Base-by-base conservation (phyloP, 148 eudicot species). In the Rhododendron henanense region DNA sequence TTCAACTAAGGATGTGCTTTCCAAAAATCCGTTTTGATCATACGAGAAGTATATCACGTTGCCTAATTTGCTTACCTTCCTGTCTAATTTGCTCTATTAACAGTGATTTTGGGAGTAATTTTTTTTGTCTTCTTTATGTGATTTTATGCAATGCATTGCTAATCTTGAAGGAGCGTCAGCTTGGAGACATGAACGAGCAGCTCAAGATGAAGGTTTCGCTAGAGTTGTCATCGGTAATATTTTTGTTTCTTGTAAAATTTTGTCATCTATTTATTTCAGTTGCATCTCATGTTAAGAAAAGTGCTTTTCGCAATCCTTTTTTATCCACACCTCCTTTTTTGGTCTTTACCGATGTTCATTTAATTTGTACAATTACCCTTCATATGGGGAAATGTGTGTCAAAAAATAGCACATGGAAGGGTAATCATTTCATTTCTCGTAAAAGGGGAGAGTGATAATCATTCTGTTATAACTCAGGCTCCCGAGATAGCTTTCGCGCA, bases 171-270 rank as follows among this genome's bases (percentile, higher is more conserved):
- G 99, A 95, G 88, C 95, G 99, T 81, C 95, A 94, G 33, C 97
- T 94, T 28, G 98, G 99, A 77, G 98, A 96, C 90, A 84, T 96
- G 79, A 96, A 94, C 92, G 92, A 95, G 92, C 96, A 94, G 80
- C 92, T 96, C 82, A 96, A 95, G 93, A 87, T 92, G 65, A 95
- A 92, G 94, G 98, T 96, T 89, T 90, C 91, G 33, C 88, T 88
- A 16, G 94, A 92, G 78, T 63, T 91, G 85, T 87, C 90, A 82
- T 50, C 90, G 84, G 93, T 90, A 90, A 35, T 33, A n/a, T 45
- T 31, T 83, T 18, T 18, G 35, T 31, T 71, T 33, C 39, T 69
- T 11, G 37, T 11, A 10, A 69, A 13, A 31, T 28, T 69, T 4
- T 28, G 33, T 28, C 37, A 11, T 5, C 5, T 71, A 71, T 5